Percentiles rank a stretch among this genome's conserved stretches.
Conservation (phyloP, 345 rosid species). For the Eucalyptus melliodora region DNA sequence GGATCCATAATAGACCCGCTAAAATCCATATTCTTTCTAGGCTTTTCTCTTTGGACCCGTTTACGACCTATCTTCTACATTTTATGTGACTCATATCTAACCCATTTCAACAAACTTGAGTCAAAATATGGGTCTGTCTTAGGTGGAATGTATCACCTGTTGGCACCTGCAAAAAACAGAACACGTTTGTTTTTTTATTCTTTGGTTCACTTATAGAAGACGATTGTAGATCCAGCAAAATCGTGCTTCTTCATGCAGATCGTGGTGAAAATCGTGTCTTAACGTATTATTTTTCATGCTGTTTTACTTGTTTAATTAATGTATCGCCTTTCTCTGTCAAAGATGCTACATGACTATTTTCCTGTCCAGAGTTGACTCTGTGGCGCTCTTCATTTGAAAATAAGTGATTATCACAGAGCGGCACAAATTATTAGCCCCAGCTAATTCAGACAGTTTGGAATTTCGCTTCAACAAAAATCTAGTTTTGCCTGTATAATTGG, state of each 20-base stretch:
- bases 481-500: no score
- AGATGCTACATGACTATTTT: no score
- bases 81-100: not conserved
- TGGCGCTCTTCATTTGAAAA: not conserved
- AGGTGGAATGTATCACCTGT: not conserved
- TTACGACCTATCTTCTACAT: not conserved
- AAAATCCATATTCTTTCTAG: not conserved
- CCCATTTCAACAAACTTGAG: not conserved
- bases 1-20: not conserved
- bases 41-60: not conserved
- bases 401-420: not conserved
- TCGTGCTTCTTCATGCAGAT: not conserved
- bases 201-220: no score
- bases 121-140: not conserved
- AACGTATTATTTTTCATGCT: not conserved
- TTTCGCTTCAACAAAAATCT: no score
- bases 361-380: not conserved
- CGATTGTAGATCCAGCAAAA: not conserved
- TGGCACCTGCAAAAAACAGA: no score
- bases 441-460: not conserved
- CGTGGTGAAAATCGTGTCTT: not conserved
- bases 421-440: not conserved
- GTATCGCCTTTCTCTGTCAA: no score
- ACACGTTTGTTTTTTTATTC: no score
- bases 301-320: not conserved